These are phyloP conservation scores for Heterobasidion annosum DNA, from an alignment of 1,284 basidiomycete species.

Conservation along the genomic window DNA sequence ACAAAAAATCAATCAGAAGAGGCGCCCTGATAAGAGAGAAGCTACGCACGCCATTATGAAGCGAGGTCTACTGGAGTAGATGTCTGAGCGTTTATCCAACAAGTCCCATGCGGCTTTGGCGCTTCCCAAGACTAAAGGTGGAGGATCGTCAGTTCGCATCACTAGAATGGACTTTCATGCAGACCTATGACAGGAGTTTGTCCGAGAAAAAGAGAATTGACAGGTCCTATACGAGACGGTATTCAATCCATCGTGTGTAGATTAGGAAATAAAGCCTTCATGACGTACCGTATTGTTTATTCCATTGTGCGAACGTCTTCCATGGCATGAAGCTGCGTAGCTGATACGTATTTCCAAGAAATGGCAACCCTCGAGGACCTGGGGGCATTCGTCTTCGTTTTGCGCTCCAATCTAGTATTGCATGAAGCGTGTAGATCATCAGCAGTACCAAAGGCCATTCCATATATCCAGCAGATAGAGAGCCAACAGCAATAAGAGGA, in stretches of 20 bases:
- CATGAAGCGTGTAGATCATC: not conserved
- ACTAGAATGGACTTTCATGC: too few species aligned
- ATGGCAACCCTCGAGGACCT: slow-evolving; percentile 32
- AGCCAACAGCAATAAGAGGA: too few species aligned
- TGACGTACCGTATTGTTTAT: slow-evolving; percentile 30
- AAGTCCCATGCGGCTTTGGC: slow-evolving; percentile 44
- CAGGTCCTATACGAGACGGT: slow-evolving; percentile 26
- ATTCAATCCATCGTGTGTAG: not conserved
- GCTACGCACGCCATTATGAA: slow-evolving; percentile 30
- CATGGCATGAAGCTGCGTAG: slow-evolving; percentile 38
- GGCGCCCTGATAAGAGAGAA: not conserved
- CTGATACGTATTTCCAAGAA: slow-evolving; percentile 39
- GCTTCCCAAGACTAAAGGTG: slow-evolving; percentile 30
- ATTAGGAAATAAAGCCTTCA: not conserved
- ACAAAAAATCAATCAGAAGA: not conserved
- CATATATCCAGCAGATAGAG: not conserved
- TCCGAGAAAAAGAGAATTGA: slow-evolving; percentile 45
- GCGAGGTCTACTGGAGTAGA: slow-evolving; percentile 42
- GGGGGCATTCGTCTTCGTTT: slow-evolving; percentile 26
- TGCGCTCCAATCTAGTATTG: not conserved
- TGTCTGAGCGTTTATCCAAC: slow-evolving; percentile 42
- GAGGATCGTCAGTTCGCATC: not conserved
- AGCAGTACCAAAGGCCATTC: not conserved
- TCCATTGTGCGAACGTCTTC: slow-evolving; percentile 41
- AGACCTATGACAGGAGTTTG: slow-evolving; percentile 37